Conservation (phyloP, 2,329 filamentous ascomycete species). For the Aspergillus vadensis region DNA sequence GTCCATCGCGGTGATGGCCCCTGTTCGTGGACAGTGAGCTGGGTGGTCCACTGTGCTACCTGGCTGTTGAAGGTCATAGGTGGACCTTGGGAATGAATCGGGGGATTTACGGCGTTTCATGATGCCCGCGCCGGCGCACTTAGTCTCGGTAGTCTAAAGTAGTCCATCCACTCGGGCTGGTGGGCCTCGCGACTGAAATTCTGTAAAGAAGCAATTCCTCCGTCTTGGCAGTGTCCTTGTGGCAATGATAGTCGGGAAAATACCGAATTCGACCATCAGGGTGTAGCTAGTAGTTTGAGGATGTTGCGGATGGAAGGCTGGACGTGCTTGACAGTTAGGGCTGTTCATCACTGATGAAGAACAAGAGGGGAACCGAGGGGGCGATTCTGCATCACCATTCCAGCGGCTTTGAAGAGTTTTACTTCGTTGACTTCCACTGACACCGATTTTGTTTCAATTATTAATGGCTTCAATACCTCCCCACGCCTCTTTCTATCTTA, state of each 20-base stretch:
- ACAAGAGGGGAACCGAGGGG: neutral
- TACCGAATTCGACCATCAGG: neutral
- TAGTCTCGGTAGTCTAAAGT: slow-evolving; percentile 11
- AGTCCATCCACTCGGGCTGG: slow-evolving; percentile 5
- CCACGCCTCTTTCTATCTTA: neutral
- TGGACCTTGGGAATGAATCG: neutral
- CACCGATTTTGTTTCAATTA: neutral
- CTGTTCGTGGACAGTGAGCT: slow-evolving; percentile 1
- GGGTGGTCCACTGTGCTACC: neutral
- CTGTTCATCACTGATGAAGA: neutral
- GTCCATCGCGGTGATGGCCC: neutral
- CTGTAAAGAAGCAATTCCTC: slow-evolving; percentile 17
- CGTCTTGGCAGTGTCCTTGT: slow-evolving; percentile 14
- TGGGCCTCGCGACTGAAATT: slow-evolving; percentile 3
- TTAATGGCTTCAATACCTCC: neutral
- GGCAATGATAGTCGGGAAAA: neutral
- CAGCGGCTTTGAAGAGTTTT: neutral
- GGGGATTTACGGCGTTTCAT: slow-evolving; percentile 20
- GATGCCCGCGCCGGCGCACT: slow-evolving; percentile 9
- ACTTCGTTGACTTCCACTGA: neutral
- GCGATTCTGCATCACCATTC: neutral
- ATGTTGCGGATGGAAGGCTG: neutral
- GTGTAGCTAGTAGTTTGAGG: neutral
- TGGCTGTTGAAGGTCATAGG: neutral
- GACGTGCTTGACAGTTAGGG: slow-evolving; percentile 3